Evolutionary conservation across 306 rosid species (phyloP), one percentile per base, ranked within the genome.

Genomic region (Rubus idaeus): DNA sequence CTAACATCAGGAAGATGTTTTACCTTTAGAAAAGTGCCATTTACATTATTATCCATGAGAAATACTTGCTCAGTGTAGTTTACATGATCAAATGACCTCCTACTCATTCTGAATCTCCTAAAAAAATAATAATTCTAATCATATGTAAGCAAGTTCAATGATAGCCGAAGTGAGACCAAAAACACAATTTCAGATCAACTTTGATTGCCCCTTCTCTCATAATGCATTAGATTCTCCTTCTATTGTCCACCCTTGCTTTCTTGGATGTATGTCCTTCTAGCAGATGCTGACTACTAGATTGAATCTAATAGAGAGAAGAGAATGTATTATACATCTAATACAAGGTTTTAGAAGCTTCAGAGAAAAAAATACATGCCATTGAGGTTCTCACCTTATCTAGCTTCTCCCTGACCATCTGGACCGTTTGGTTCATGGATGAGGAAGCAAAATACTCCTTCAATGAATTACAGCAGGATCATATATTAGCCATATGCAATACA

Each of bases 351-450:
- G 41, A 23, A 30, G 26, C 23, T 40, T 17, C 45, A 63, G 12
- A 63, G 11, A 1, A 41, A 21, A 39, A 61, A 39, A 42, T 17
- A 23, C 50, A 58, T 42, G 53, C 46, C 50, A 74, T 47, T 65
- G 70, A 53, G 74, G 77, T 68, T 17, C 73, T 83, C 70, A 94
- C 98, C 98, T 94, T 89, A 77, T 90, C 88, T 73, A 94, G 96
- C 86, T 89, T 94, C 79, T 92, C 89, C 83, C 97, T 87, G 62
- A 92, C 97, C 69, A 77, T 52, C 79, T 50, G 82, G 64, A 87
- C 98, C 6, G 97, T 90, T 78, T 86, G 92, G 80, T 94, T 90
- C 98, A 92, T 92, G n/a, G 97, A 89, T 37, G 76, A 77, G 68
- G 97, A 94, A 62, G 89, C 49, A 78, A 94, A 92, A 85, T 94